phyloP scores from a whole-genome alignment of 2,329 filamentous ascomycete genomes.

The Cercospora berteroae region DNA sequence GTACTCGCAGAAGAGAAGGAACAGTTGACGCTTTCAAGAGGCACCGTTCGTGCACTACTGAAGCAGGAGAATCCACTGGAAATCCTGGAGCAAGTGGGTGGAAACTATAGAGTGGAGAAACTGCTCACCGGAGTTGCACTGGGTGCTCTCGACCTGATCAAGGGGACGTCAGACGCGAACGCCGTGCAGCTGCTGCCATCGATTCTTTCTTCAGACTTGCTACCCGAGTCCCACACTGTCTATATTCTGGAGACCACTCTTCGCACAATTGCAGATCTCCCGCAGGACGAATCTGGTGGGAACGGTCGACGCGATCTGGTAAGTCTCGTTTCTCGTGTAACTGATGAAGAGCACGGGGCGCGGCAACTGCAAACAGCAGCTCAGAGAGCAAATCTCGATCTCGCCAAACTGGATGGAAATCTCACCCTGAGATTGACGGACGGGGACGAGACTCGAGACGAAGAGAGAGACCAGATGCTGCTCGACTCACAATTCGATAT shows the following conservation, averaged over 20 bases:
- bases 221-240: constrained; percentile 14
- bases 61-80: constrained; percentile 61
- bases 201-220: constrained; percentile 1
- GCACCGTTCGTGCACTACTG: constrained; percentile 67
- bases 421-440: constrained; percentile 18
- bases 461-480: constrained; percentile 8
- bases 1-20: constrained; percentile 79
- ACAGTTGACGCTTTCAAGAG: constrained; percentile 65
- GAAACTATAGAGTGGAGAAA: constrained; percentile 66
- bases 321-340: neutral
- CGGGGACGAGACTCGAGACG: neutral
- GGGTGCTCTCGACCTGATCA: constrained; percentile 56
- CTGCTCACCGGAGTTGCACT: constrained; percentile 70
- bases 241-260: constrained; percentile 17
- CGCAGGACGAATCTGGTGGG: neutral
- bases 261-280: constrained; percentile 4
- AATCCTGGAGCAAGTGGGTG: constrained; percentile 60
- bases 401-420: constrained; percentile 17
- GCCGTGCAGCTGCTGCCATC: constrained; percentile 13
- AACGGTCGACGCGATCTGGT: constrained; percentile 13
- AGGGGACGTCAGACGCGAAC: neutral
- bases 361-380: constrained; percentile 13
- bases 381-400: constrained; percentile 7
- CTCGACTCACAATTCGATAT: constrained; percentile 11
- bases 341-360: constrained; percentile 9